phyloP scores from a whole-genome alignment of 129 eudicot species.

The Logfia minima region DNA sequence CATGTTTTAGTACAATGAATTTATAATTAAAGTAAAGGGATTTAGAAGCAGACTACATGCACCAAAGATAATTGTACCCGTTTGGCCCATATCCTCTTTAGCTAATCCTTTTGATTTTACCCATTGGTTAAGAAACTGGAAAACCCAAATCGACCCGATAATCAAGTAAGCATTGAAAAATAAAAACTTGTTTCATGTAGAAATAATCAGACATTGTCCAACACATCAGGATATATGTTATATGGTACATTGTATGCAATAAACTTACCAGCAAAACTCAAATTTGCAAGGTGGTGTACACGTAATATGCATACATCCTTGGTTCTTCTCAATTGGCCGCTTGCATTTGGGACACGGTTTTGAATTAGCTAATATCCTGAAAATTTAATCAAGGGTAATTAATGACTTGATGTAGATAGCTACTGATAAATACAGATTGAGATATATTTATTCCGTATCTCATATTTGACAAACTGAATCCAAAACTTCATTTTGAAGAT shows the following conservation, averaged over 20 bases:
- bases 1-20: conserved; percentile 1
- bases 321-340: conserved; percentile 97
- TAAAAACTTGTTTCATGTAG: neutral
- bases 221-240: conserved; percentile 1
- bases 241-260: conserved; percentile 13
- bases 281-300: conserved; percentile 98
- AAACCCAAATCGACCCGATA: neutral
- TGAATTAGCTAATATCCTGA: conserved; percentile 96
- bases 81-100: neutral
- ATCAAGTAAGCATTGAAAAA: neutral
- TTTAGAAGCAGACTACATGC: neutral
- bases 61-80: neutral
- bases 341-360: conserved; percentile 99
- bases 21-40: neutral
- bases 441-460: neutral
- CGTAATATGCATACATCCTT: conserved; percentile 97
- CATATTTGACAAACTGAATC: conserved; percentile 8
- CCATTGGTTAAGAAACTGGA: neutral
- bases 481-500: neutral
- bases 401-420: neutral
- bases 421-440: neutral
- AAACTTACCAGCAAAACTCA: conserved; percentile 92
- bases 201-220: neutral
- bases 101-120: neutral
- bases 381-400: neutral